These are phyloP conservation scores for Cercospora beticola DNA, from an alignment of 2,329 filamentous ascomycete genomes.

Conservation along the genomic window DNA sequence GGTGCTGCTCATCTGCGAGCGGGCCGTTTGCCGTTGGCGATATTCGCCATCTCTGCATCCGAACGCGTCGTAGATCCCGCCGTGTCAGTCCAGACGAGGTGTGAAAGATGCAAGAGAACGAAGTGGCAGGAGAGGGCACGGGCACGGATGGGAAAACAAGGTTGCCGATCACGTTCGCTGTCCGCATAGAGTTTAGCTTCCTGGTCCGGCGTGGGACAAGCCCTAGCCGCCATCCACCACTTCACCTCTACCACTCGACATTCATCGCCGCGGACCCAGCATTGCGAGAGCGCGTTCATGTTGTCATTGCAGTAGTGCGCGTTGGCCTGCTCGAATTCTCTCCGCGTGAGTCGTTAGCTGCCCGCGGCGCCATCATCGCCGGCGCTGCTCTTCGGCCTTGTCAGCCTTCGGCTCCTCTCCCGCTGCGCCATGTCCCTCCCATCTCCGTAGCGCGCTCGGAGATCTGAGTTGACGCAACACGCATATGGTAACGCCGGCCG, in stretches of 20 bases:
- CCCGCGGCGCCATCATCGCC: background rate
- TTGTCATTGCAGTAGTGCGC: background rate
- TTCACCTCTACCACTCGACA: background rate
- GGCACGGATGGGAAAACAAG: background rate
- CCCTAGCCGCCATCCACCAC: background rate
- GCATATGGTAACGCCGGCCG: conserved; percentile 14
- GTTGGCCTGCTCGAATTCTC: background rate
- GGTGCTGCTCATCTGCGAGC: background rate
- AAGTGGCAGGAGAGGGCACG: background rate
- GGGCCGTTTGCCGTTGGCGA: background rate
- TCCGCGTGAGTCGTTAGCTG: background rate
- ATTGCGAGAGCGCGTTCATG: background rate
- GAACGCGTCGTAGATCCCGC: background rate
- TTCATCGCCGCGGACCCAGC: background rate
- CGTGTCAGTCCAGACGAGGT: background rate
- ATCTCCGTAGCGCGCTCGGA: conserved; percentile 25
- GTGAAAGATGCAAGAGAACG: background rate
- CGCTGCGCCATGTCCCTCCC: conserved; percentile 13
- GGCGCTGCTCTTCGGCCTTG: background rate
- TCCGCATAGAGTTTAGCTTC: background rate
- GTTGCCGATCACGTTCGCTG: background rate
- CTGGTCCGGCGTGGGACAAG: background rate
- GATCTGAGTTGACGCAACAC: conserved; percentile 15
- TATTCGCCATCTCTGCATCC: background rate
- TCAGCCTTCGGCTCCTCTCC: conserved; percentile 24